These are phyloP conservation scores for Hyaloperonospora brassicae DNA, from an alignment of 352 stramenopile species.

Conservation along the genomic window DNA sequence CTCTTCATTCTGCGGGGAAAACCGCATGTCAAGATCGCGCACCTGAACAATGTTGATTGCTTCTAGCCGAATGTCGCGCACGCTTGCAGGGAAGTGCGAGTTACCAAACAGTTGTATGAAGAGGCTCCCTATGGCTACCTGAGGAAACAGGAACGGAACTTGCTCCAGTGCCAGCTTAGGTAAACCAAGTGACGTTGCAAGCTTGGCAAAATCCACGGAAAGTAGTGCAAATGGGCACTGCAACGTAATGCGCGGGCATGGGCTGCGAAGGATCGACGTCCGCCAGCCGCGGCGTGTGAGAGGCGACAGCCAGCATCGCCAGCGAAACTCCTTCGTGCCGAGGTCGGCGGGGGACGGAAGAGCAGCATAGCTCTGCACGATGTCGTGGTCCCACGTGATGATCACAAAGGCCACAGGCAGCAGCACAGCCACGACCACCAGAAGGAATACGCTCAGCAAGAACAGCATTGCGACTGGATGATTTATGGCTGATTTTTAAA, in stretches of 20 bases:
- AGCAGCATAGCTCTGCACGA: conserved; percentile 48
- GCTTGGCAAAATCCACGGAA: conserved; percentile 69
- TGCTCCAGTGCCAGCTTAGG: conserved; percentile 55
- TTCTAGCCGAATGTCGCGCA: conserved; percentile 48
- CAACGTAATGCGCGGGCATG: conserved; percentile 69
- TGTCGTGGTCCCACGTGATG: conserved; percentile 73
- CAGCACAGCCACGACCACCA: conserved; percentile 46
- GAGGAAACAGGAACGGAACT: conserved; percentile 70
- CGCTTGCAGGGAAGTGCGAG: conserved; percentile 66
- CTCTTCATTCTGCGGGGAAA: conserved; percentile 30
- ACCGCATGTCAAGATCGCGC: conserved; percentile 61
- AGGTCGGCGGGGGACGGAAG: conserved; percentile 63
- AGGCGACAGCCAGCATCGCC: conserved; percentile 59
- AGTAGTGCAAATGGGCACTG: conserved; percentile 63
- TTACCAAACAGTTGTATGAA: conserved; percentile 76
- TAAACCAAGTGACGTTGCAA: conserved; percentile 70
- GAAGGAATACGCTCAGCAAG: conserved; percentile 28
- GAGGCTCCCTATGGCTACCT: conserved; percentile 51
- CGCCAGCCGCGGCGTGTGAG: conserved; percentile 55
- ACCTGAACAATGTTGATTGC: conserved; percentile 71
- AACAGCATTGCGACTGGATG: conserved; percentile 13
- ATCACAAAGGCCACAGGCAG: conserved; percentile 58
- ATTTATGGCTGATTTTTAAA: neutral
- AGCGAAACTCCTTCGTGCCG: conserved; percentile 72
- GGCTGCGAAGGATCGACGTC: conserved; percentile 36